phyloP scores from a whole-genome alignment of 1,284 basidiomycete species.

The Puccinia coronata region DNA sequence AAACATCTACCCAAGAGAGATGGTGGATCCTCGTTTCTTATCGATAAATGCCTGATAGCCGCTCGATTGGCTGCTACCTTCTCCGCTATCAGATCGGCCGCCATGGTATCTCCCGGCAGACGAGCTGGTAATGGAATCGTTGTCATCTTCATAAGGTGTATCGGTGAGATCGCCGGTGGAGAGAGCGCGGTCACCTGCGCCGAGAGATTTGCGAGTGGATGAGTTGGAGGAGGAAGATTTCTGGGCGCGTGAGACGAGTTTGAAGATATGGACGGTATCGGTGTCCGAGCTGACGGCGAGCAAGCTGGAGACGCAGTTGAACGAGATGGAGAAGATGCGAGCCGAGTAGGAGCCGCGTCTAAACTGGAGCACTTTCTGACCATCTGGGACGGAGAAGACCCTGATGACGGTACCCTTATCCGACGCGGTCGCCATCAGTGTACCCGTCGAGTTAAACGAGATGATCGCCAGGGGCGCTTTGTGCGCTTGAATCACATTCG shows the following conservation, averaged over 20 bases:
- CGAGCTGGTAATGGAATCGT: conserved; percentile 46
- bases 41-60: conserved; percentile 60
- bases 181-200: conserved; percentile 16
- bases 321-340: conserved; percentile 85
- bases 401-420: conserved; percentile 97
- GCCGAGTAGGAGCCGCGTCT: conserved; percentile 82
- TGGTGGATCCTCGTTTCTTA: conserved; percentile 52
- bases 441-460: conserved; percentile 81
- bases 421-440: conserved; percentile 86
- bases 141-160: conserved; percentile 32
- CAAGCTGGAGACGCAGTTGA: conserved; percentile 79
- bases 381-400: conserved; percentile 86
- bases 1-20: conserved; percentile 48
- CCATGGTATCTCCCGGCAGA: conserved; percentile 52
- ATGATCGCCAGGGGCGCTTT: conserved; percentile 88
- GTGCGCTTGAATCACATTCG: conserved; percentile 96
- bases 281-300: conserved; percentile 88
- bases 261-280: conserved; percentile 97
- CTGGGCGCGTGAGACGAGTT: conserved; percentile 62
- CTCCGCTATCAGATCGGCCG: conserved; percentile 45
- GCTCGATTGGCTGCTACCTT: conserved; percentile 48
- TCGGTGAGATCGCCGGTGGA: conserved; percentile 50
- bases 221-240: conserved; percentile 33
- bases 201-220: conserved; percentile 28
- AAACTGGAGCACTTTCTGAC: conserved; percentile 94